Percentiles rank a stretch among this genome's conserved stretches.
These are phyloP conservation scores for Talaromyces islandicus DNA, from an alignment of 2,329 filamentous ascomycete species.

Conservation along the genomic window DNA sequence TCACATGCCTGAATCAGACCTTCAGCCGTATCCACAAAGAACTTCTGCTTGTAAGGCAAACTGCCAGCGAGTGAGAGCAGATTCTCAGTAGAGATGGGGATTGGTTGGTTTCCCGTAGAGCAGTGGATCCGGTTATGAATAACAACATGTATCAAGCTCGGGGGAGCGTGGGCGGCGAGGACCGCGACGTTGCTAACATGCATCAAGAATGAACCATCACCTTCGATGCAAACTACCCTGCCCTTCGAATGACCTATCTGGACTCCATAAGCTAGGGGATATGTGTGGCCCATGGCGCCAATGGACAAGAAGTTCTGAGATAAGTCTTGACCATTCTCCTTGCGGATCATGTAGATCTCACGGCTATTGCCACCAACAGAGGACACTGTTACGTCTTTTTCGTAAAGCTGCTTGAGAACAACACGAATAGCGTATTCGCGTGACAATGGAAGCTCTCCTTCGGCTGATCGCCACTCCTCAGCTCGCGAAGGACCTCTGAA, in stretches of 20 bases:
- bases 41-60: neutral
- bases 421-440: neutral
- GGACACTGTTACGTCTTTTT: neutral
- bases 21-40: neutral
- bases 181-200: neutral
- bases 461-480: neutral
- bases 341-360: conserved; percentile 1
- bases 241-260: neutral
- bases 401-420: neutral
- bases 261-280: neutral
- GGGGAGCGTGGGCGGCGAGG: neutral
- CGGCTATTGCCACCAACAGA: conserved; percentile 4
- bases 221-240: neutral
- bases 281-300: conserved; percentile 2
- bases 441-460: neutral
- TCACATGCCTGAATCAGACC: neutral
- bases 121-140: neutral
- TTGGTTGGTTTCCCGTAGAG: neutral
- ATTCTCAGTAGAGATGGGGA: neutral
- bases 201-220: conserved; percentile 2
- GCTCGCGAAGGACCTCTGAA: neutral
- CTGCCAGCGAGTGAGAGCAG: neutral
- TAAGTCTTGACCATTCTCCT: neutral
- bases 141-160: neutral
- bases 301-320: neutral